Base-by-base conservation (phyloP, 148 eudicot genomes). In the Vaccinium myrtillus region DNA sequence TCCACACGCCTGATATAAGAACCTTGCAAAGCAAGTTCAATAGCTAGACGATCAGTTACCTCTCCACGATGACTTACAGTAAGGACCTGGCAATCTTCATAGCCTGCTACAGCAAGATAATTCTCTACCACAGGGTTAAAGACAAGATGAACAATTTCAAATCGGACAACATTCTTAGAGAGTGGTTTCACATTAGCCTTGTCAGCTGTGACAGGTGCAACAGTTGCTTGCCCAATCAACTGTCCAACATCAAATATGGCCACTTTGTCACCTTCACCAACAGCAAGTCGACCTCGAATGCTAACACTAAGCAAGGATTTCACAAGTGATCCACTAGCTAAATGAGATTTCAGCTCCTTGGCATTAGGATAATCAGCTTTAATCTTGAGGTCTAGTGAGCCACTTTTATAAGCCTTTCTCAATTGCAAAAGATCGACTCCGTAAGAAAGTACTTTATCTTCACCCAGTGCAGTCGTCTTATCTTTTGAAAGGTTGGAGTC, bases 171-270 rank as follows among this genome's bases (percentile, higher is more conserved):
- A 86, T 95, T 97, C 90, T 94, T 97, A 48, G 98, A 97, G 27
- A 97, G 90, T 79, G 98, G 99, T 88, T 97, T 97, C 81, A 95
- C 99, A 88, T 97, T 97, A 81, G 98, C 91, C 90, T 97, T 97
- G 90, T 97, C 99, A 15, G 98, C 98, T 27, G 99, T 95, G 83
- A 97, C 94, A 82, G 99, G 98, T 51, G 95, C 95, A 89, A 91
- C 88, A 55, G 98, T 95, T 79, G 99, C 98, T 85, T 97, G 99
- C 83, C 98, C 98, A 92, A 97, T 97, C 86, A 95, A 90, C 89
- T 97, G 99, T 46, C 98, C 98, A 86, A 97, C 98, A 89, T 97
- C 99, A 89, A 97, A 95, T 87, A 97, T 92, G 85, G 99, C 95
- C 84, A 97, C 99, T 87, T 92, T 97, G 84, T 97, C 99, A 84